Conservation (phyloP, 306 rosid genomes). For the Vachellia pachyceras region DNA sequence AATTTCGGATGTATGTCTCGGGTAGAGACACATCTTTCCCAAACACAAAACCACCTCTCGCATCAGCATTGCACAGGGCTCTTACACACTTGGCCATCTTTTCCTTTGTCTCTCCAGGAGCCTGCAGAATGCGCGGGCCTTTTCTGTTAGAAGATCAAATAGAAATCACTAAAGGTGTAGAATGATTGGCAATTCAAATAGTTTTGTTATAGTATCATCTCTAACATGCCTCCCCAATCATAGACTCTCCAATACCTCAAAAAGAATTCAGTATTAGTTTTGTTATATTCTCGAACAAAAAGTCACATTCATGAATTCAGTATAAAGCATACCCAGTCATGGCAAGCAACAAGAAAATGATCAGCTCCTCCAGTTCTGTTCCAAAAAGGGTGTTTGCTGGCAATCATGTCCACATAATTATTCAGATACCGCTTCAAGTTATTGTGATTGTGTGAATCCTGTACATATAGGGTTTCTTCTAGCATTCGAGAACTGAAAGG, state of each 20-base stretch:
- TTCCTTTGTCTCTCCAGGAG: constrained; percentile 69
- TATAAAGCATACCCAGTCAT: constrained; percentile 79
- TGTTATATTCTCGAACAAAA: background rate
- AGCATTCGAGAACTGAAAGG: constrained; percentile 84
- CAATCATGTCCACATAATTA: constrained; percentile 58
- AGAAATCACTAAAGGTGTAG: no score
- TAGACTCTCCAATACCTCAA: background rate
- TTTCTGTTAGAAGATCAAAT: constrained; percentile 32
- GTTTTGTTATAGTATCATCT: background rate
- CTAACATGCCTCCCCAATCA: background rate
- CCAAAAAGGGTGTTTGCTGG: constrained; percentile 74
- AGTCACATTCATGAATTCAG: constrained; percentile 18
- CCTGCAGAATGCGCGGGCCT: constrained; percentile 48
- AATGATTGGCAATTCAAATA: background rate
- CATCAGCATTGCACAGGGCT: constrained; percentile 84
- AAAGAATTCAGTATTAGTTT: background rate
- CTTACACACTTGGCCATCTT: constrained; percentile 72
- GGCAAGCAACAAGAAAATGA: constrained; percentile 94
- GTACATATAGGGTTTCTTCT: constrained; percentile 64
- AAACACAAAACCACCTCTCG: constrained; percentile 75
- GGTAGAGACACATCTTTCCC: constrained; percentile 93
- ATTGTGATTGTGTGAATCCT: constrained; percentile 62
- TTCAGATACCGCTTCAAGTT: constrained; percentile 63
- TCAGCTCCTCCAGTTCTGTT: constrained; percentile 89
- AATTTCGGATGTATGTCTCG: constrained; percentile 57